A percentile compares a stretch with the other conserved stretches of the same genome.
Conservation (phyloP, 176 grass and related monocot genomes). For the Musa itinerans region DNA sequence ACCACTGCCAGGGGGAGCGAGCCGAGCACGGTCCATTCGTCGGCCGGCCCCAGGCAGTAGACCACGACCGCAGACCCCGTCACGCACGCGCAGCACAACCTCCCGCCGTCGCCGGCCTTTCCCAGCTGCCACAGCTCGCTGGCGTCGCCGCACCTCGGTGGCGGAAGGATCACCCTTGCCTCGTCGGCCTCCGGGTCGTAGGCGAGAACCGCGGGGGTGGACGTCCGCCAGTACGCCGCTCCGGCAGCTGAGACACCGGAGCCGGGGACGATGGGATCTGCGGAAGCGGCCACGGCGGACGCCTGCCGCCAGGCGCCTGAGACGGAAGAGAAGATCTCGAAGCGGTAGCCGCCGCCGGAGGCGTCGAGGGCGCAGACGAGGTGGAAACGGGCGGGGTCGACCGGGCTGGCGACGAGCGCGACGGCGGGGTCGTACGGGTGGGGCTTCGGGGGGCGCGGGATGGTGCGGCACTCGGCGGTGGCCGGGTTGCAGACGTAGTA, state of each 20-base stretch:
- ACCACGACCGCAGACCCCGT: constrained; percentile 3
- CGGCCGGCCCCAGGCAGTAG: constrained; percentile 1
- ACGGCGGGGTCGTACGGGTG: constrained; percentile 8
- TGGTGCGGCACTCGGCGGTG: constrained; percentile 7
- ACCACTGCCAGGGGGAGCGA: background rate
- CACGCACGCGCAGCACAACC: constrained; percentile 17
- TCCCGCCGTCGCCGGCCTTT: background rate
- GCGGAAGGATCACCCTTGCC: background rate
- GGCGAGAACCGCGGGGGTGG: background rate
- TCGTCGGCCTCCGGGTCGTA: constrained; percentile 19
- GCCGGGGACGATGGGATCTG: constrained; percentile 5
- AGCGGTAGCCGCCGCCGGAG: background rate
- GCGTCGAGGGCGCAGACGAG: constrained; percentile 15
- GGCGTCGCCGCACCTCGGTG: background rate
- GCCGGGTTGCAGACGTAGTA: constrained; percentile 29
- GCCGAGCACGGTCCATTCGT: constrained; percentile 5
- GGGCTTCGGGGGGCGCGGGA: constrained; percentile 13
- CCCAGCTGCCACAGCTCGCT: constrained; percentile 17
- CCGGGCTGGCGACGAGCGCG: constrained; percentile 10
- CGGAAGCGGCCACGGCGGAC: background rate
- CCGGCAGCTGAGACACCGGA: constrained; percentile 23
- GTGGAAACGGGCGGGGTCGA: constrained; percentile 1
- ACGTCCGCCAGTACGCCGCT: constrained; percentile 16
- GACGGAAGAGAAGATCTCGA: constrained; percentile 23
- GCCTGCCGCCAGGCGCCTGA: constrained; percentile 8